These are phyloP conservation scores for Porphyrellus cyaneotinctus DNA, from an alignment of 768 basidiomycete genomes.

Conservation along the genomic window DNA sequence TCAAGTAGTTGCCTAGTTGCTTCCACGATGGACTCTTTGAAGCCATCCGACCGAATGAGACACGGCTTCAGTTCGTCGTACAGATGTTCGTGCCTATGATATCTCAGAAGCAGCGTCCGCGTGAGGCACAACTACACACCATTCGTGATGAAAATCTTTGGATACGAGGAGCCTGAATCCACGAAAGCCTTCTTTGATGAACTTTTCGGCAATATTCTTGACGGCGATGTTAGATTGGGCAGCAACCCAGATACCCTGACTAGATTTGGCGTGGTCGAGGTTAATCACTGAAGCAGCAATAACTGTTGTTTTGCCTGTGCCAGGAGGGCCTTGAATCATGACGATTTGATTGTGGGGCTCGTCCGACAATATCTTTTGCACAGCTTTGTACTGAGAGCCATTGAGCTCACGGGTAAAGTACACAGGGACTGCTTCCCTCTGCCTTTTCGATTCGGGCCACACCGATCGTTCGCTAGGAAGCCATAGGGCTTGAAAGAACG, in stretches of 20 bases:
- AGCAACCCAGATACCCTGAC: slow-evolving; percentile 35
- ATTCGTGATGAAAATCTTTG: slow-evolving; percentile 43
- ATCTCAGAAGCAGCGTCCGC: background rate
- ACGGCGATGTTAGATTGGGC: slow-evolving; percentile 51
- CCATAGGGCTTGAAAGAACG: slow-evolving; percentile 30
- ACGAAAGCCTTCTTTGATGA: slow-evolving; percentile 30
- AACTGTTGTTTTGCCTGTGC: slow-evolving; percentile 44
- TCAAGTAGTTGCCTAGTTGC: slow-evolving; percentile 25
- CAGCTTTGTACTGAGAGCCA: slow-evolving; percentile 25
- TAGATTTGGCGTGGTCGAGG: slow-evolving; percentile 4
- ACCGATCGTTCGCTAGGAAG: slow-evolving; percentile 12
- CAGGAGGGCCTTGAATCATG: slow-evolving; percentile 36
- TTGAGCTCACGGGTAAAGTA: slow-evolving; percentile 17
- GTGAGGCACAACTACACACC: slow-evolving; percentile 27
- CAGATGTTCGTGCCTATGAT: slow-evolving; percentile 47
- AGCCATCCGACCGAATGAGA: slow-evolving; percentile 37
- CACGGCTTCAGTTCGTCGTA: slow-evolving; percentile 34
- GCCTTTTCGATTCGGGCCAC: slow-evolving; percentile 13
- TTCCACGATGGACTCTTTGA: slow-evolving; percentile 16
- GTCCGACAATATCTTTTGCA: slow-evolving; percentile 30
- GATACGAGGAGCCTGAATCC: slow-evolving; percentile 43
- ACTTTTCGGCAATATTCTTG: slow-evolving; percentile 50
- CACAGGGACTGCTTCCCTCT: background rate
- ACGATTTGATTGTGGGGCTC: slow-evolving; percentile 20
- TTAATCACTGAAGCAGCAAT: slow-evolving; percentile 37